Conservation (phyloP, 306 rosid genomes). For the Vigna unguiculata region DNA sequence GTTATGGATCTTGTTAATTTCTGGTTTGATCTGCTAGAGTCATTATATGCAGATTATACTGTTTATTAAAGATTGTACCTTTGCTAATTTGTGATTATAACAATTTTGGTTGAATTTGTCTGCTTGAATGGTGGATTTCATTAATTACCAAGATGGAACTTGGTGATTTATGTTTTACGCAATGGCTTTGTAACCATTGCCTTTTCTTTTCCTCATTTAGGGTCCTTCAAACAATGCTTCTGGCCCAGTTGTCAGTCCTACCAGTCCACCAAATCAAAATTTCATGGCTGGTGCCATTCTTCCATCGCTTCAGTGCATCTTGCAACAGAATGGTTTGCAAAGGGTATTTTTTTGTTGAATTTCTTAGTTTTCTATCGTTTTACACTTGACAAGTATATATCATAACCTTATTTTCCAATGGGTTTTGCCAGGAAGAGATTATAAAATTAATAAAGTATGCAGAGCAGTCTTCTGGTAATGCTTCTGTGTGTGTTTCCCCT, state of each 20-base stretch:
- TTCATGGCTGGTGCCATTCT: slow-evolving; percentile 58
- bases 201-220: slow-evolving; percentile 59
- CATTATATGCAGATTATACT: slow-evolving; percentile 21
- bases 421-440: slow-evolving; percentile 79
- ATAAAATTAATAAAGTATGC: slow-evolving; percentile 79
- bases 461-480: slow-evolving; percentile 83
- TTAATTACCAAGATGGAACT: slow-evolving; percentile 49
- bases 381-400: slow-evolving; percentile 32
- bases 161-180: slow-evolving; percentile 63
- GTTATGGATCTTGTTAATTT: slow-evolving; percentile 25
- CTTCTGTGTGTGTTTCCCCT: slow-evolving; percentile 20
- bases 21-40: slow-evolving; percentile 26
- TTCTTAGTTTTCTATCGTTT: background rate
- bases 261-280: slow-evolving; percentile 62
- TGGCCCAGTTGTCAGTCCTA: slow-evolving; percentile 61
- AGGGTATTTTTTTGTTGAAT: slow-evolving; percentile 61
- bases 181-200: slow-evolving; percentile 67
- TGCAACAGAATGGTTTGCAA: slow-evolving; percentile 83
- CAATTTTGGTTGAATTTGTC: slow-evolving; percentile 34
- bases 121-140: slow-evolving; percentile 42
- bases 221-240: slow-evolving; percentile 64
- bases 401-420: slow-evolving; percentile 22
- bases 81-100: background rate
- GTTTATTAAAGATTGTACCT: slow-evolving; percentile 3
- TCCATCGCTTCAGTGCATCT: slow-evolving; percentile 73